Base-by-base conservation (phyloP, 805 yeast species). In the Sugiyamaella mastotermitis region DNA sequence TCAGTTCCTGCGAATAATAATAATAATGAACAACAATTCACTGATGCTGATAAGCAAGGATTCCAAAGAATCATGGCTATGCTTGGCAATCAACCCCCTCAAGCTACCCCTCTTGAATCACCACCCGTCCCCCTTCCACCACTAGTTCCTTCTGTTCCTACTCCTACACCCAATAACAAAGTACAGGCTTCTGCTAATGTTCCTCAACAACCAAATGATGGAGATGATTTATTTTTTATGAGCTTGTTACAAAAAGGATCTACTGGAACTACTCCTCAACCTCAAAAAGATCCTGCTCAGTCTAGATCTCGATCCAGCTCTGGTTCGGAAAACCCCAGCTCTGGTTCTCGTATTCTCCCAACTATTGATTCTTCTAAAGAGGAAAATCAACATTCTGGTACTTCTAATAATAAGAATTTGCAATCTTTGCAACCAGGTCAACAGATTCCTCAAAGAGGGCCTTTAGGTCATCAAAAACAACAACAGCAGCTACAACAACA, bases 51-150 rank as follows among this genome's bases (percentile, higher is more conserved):
- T 30, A 50, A 45, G 33, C 50, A 52, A 20, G 61, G 60, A n/a
- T 57, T 57, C 37, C 47, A 52, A 36, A 43, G 60, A 8, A 54
- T 57, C 19, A 49, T 57, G 55, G 48, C 48, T 4, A 50, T 52
- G 48, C 49, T 57, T 24, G 58, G 50, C 4, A 41, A 35, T 14
- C 19, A 29, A 9, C 25, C 32, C 24, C 35, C 23, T n/a, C 28
- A 4, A 38, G 31, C 9, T 19, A 22, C 20, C 21, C 14, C 19
- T 16, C 7, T 11, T 18, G 17, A 5, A n/a, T 26, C 40, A 15
- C 10, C 36, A 33, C 15, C 33, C 33, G 7, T 28, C 16, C 21
- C 30, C 26, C 24, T 21, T n/a, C n/a, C 24, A 26, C 21, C 39
- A 20, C 29, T 9, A 13, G 22, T 18, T 13, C 10, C 17, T 14